Evolutionary conservation across 2,329 filamentous ascomycete genomes (phyloP), one percentile per base, ranked within the genome.

Genomic region (Cladosporium phlei): DNA sequence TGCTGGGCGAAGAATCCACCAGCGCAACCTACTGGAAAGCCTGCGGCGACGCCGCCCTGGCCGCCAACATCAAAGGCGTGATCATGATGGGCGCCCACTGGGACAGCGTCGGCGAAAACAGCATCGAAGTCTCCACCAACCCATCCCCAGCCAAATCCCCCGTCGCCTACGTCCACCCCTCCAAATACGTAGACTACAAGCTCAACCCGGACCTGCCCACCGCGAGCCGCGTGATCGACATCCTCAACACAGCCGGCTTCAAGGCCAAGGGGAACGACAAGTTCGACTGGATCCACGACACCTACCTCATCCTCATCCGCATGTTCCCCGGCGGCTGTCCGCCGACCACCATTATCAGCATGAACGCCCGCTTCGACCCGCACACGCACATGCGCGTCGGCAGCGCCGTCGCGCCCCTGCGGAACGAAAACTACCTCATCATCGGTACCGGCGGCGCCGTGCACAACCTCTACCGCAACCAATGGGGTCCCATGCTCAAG

Each of bases 231-330:
- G 77, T 76, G 57, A 69, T 82, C 35, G 54, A 63, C 0, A 65
- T 79, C 42, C 69, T 85, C 2, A 53, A 63, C 4, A 58, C 60
- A 2, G 69, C 71, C 2, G 80, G 80, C 7, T 77, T 85, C 63
- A 68, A 77, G 25, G 78, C 73, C 1, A 59, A 63, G 3, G 66
- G 62, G 1, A 80, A 85, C 57, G 55, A 70, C 0, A 69, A 59
- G 0, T 86, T 86, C 53, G 78, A 85, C 58, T 86, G 82, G 82
- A 85, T 86, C 59, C 82, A 86, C 67, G 83, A 86, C 62, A 83
- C 79, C 0, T 86, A 80, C 58, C 72, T 86, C 3, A 76, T 86
- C 47, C 68, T 85, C 7, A 82, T 85, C 59, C 72, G 80, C 45
- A 86, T 86, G 82, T 86, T 86, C 53, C 82, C 82, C 0, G 53